phyloP scores from a whole-genome alignment of 129 eudicot genomes.

The Flaveria robusta region DNA sequence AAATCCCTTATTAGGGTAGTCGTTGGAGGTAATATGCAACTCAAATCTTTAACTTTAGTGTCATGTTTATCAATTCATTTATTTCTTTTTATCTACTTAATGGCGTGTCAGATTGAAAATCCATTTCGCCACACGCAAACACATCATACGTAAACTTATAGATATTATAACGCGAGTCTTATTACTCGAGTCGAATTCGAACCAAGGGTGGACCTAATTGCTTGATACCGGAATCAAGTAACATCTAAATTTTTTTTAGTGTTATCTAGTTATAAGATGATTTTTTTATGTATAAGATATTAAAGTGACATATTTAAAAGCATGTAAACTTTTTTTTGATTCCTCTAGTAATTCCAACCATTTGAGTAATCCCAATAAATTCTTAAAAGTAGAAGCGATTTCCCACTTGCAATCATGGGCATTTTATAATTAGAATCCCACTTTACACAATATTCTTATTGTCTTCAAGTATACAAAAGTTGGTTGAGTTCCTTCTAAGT shows the following conservation, averaged over 20 bases:
- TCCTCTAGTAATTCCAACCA: background rate
- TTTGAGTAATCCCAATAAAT: slow-evolving; percentile 5
- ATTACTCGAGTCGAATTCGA: no score
- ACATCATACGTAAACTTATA: no score
- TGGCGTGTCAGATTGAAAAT: no score
- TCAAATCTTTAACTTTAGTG: background rate
- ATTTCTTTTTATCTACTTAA: background rate
- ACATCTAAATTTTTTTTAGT: no score
- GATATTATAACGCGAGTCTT: no score
- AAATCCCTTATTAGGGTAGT: slow-evolving; percentile 28
- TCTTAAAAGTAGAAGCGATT: slow-evolving; percentile 10
- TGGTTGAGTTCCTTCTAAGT: slow-evolving; percentile 34
- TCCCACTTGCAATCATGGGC: slow-evolving; percentile 43
- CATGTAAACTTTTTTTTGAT: no score
- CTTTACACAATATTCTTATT: slow-evolving; percentile 31
- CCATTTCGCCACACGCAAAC: no score
- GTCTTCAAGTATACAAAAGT: slow-evolving; percentile 47
- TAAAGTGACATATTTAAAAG: no score
- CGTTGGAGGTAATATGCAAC: slow-evolving; percentile 44
- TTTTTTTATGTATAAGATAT: no score
- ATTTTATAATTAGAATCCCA: slow-evolving; percentile 33
- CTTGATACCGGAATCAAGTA: no score
- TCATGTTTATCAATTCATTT: slow-evolving; percentile 15
- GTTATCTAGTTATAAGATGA: no score
- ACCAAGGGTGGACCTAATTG: no score